phyloP scores from a whole-genome alignment of 2,329 filamentous ascomycete genomes.

The Aspergillus brunneoviolaceus region DNA sequence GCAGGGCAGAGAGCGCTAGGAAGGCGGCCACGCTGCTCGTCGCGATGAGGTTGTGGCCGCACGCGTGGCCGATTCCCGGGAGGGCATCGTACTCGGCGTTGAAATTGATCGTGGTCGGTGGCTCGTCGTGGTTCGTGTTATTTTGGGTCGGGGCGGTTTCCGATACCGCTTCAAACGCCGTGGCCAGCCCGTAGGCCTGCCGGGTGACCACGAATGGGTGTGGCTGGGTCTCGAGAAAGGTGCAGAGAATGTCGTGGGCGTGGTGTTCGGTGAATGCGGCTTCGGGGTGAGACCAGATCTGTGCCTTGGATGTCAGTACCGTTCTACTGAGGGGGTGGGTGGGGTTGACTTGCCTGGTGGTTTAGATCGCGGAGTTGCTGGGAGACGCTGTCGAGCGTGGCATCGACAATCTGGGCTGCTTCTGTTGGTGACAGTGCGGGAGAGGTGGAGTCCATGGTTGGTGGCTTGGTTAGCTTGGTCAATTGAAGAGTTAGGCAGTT shows the following conservation, averaged over 20 bases:
- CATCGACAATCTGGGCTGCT: too few relatives aligned
- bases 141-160: background rate
- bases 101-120: constrained; percentile 16
- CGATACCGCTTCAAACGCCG: constrained; percentile 3
- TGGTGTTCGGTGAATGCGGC: background rate
- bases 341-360: too few relatives aligned
- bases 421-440: too few relatives aligned
- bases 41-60: constrained; percentile 27
- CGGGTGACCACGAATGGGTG: background rate
- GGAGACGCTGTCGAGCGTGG: too few relatives aligned
- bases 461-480: too few relatives aligned
- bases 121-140: too few relatives aligned
- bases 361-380: too few relatives aligned
- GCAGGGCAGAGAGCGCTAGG: background rate
- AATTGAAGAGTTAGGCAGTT: too few relatives aligned
- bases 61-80: constrained; percentile 27
- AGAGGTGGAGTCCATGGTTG: too few relatives aligned
- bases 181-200: constrained; percentile 1
- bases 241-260: constrained; percentile 3
- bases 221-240: background rate
- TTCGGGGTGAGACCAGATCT: background rate
- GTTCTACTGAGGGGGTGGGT: too few relatives aligned
- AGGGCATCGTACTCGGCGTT: constrained; percentile 34
- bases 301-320: too few relatives aligned
- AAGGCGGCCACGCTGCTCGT: constrained; percentile 21